These are phyloP conservation scores for Ophiostoma ulmi DNA, from an alignment of 2,329 filamentous ascomycete genomes.

Conservation along the genomic window DNA sequence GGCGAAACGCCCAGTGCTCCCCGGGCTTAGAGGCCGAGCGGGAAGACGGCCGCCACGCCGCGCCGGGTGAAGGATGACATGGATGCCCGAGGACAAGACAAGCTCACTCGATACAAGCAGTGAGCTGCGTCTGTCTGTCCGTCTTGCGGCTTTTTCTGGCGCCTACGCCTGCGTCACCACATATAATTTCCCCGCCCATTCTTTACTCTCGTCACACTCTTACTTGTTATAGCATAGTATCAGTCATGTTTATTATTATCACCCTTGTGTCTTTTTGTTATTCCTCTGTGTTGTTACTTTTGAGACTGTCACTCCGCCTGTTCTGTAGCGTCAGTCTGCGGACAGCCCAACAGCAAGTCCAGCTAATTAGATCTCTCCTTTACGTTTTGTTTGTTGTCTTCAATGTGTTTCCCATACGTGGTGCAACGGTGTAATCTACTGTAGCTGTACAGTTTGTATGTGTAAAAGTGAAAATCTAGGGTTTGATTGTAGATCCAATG, in stretches of 20 bases:
- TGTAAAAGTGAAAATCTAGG: neutral
- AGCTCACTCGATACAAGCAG: too few relatives aligned
- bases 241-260: constrained; percentile 7
- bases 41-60: neutral
- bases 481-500: neutral
- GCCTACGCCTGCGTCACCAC: neutral
- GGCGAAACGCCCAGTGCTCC: constrained; percentile 40
- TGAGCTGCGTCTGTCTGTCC: too few relatives aligned
- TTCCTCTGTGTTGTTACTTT: neutral
- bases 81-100: too few relatives aligned
- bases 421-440: neutral
- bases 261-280: neutral
- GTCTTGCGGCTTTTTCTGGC: too few relatives aligned
- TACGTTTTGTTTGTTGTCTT: neutral
- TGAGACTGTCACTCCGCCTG: neutral
- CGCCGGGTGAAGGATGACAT: neutral
- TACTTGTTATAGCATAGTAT: constrained; percentile 7
- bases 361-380: constrained; percentile 2
- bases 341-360: neutral
- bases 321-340: neutral
- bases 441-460: neutral
- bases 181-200: neutral
- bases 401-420: neutral
- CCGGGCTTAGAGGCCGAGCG: constrained; percentile 6
- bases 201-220: neutral